A percentile compares a stretch with the other conserved stretches of the same genome.
phyloP scores from a whole-genome alignment of 495 filamentous ascomycete genomes.

The Aspergillus sclerotiicarbonarius region DNA sequence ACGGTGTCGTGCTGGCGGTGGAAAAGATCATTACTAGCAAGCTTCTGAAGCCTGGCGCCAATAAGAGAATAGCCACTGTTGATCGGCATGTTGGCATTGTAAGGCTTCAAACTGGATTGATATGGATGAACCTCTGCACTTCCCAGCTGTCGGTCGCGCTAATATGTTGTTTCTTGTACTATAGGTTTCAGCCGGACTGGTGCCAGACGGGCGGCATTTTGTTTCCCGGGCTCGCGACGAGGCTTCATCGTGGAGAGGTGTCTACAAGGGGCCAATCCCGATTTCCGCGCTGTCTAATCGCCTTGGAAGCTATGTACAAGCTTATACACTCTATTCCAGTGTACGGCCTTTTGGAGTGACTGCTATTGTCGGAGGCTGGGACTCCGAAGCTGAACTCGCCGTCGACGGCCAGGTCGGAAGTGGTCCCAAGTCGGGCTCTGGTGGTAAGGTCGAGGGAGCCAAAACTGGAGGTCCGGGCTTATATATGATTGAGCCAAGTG shows the following conservation, averaged over 20 bases:
- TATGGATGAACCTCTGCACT: not conserved
- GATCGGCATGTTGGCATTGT: constrained; percentile 94
- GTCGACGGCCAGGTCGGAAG: constrained; percentile 86
- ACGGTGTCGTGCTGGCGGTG: constrained; percentile 92
- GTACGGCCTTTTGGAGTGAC: constrained; percentile 96
- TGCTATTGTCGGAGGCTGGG: constrained; percentile 90
- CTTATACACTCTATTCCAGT: constrained; percentile 93
- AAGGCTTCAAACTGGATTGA: constrained; percentile 32
- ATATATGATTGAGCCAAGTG: constrained; percentile 98
- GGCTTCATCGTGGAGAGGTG: constrained; percentile 79
- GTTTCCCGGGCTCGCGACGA: constrained; percentile 92
- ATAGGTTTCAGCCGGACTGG: constrained; percentile 87
- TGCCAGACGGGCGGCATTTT: constrained; percentile 94
- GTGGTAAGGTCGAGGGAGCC: constrained; percentile 71
- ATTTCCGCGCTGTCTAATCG: constrained; percentile 80
- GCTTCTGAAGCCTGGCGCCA: constrained; percentile 86
- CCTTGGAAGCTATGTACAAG: constrained; percentile 93
- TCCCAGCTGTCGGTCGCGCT: not conserved
- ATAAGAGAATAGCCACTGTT: constrained; percentile 93
- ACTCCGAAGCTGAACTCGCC: constrained; percentile 71
- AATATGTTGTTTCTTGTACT: constrained; percentile 3
- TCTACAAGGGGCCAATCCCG: constrained; percentile 89
- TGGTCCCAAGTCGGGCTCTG: constrained; percentile 73
- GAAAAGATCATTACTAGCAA: constrained; percentile 97
- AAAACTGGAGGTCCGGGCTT: constrained; percentile 85